These are phyloP conservation scores for Colletotrichum horii DNA, from an alignment of 2,329 filamentous ascomycete species.

Conservation along the genomic window DNA sequence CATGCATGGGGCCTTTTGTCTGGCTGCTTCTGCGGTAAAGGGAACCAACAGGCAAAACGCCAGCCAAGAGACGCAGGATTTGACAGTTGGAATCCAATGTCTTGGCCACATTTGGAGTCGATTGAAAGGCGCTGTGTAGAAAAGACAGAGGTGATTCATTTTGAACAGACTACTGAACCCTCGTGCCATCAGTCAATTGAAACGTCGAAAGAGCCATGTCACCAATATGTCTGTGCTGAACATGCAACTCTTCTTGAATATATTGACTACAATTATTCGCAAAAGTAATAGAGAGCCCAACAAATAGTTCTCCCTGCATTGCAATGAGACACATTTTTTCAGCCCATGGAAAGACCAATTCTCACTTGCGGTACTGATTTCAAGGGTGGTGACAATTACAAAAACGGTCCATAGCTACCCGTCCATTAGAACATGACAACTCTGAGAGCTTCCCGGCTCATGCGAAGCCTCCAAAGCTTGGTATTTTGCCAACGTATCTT, in stretches of 20 bases:
- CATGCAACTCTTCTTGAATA: not conserved
- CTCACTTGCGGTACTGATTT: no score
- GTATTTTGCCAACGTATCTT: accelerated
- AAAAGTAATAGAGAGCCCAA: not conserved
- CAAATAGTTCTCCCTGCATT: accelerated
- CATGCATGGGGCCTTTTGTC: not conserved
- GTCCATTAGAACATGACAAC: not conserved
- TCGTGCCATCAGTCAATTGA: not conserved
- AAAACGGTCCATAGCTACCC: not conserved
- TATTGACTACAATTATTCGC: not conserved
- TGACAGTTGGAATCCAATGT: not conserved
- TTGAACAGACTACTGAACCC: not conserved
- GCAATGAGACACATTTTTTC: not conserved
- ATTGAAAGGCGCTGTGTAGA: not conserved
- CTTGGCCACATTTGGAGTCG: not conserved
- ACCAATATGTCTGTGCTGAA: not conserved
- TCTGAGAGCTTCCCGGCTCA: not conserved
- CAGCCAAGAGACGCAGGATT: not conserved
- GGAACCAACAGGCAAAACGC: not conserved
- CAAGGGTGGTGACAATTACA: not conserved
- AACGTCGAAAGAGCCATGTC: not conserved
- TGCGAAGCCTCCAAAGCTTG: not conserved
- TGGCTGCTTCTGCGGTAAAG: not conserved
- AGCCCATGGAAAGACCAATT: not conserved
- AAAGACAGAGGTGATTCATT: not conserved